Conservation (phyloP, 2,329 filamentous ascomycete genomes). For the Huntiella omanensis region DNA sequence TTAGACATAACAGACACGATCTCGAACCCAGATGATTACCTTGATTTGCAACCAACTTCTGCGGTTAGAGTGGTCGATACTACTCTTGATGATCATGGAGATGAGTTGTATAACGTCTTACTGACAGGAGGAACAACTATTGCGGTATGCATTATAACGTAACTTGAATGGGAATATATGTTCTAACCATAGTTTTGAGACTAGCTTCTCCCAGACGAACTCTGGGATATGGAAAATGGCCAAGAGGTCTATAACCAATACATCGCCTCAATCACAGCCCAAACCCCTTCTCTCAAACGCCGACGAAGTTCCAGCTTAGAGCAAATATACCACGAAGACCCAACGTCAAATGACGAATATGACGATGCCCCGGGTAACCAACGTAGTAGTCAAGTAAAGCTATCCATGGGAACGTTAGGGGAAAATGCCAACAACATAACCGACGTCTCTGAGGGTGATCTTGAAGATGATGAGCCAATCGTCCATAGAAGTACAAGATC, state of each 20-base stretch:
- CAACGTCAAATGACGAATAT: too few species aligned
- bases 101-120: neutral
- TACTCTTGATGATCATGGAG: neutral
- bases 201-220: neutral
- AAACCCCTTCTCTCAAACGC: neutral
- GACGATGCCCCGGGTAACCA: too few species aligned
- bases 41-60: neutral
- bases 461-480: too few species aligned
- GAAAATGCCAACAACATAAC: too few species aligned
- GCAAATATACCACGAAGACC: too few species aligned
- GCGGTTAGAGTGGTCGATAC: neutral
- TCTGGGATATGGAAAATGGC: neutral
- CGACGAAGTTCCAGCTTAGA: neutral
- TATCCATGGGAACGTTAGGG: too few species aligned
- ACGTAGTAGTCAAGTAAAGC: too few species aligned
- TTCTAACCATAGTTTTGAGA: neutral
- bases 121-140: neutral
- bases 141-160: neutral
- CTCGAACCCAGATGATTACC: neutral
- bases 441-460: too few species aligned
- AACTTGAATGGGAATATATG: neutral
- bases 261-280: too few species aligned
- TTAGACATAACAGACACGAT: conserved; percentile 22
- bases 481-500: too few species aligned
- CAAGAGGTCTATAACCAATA: neutral